Evolutionary conservation across 139 green algal genomes (phyloP).

Genomic region (Coccomyxa sp.): DNA sequence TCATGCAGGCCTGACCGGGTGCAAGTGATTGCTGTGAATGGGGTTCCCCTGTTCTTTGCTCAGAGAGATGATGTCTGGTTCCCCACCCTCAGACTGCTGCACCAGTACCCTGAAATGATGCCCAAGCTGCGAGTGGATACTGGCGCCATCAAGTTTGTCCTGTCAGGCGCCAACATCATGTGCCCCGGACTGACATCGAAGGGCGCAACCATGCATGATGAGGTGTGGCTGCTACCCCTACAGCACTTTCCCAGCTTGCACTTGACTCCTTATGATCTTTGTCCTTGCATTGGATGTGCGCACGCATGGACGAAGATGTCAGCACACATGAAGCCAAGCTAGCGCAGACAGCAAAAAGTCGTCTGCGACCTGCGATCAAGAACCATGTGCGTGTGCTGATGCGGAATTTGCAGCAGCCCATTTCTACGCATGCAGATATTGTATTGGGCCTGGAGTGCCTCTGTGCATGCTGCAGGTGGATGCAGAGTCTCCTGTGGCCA

Average conservation of each 20-base stretch:
- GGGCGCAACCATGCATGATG: conserved; percentile 90
- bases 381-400: background rate
- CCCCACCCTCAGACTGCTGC: conserved; percentile 85
- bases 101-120: conserved; percentile 78
- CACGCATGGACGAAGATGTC: no score
- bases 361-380: background rate
- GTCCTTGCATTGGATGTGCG: no score
- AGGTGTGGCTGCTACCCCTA: no score
- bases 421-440: background rate
- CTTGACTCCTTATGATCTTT: no score
- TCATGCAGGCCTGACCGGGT: conserved; percentile 71
- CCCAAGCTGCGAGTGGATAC: conserved; percentile 79
- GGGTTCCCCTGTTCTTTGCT: conserved; percentile 87
- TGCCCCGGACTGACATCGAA: conserved; percentile 93
- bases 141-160: conserved; percentile 98
- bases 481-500: conserved; percentile 65
- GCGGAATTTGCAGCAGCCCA: background rate
- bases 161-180: conserved; percentile 98
- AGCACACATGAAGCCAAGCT: no score
- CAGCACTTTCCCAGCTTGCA: no score
- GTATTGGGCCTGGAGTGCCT: background rate
- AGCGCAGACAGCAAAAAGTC: background rate
- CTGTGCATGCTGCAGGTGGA: conserved; percentile 67
- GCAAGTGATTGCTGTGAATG: conserved; percentile 80
- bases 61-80: conserved; percentile 91